Percentiles rank a stretch among this genome's conserved stretches.
Evolutionary conservation across 2,329 filamentous ascomycete species (phyloP).

Genomic region (Ascosphaera acerosa): DNA sequence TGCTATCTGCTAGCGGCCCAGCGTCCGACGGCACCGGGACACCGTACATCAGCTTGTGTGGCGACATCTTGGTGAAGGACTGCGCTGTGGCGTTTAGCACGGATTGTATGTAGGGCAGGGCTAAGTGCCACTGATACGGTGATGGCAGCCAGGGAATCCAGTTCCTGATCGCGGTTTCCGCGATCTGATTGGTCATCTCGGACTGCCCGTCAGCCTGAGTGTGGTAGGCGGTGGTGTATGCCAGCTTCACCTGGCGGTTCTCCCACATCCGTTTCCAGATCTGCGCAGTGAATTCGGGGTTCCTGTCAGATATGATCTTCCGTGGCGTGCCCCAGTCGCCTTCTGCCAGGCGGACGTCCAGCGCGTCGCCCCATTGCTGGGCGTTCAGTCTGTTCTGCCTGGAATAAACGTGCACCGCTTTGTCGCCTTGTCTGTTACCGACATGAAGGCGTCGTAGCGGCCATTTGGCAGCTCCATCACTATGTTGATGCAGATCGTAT

Average conservation of each 20-base stretch:
- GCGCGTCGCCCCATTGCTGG: not conserved
- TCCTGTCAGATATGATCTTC: slow-evolving; percentile 2
- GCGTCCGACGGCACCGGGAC: not conserved
- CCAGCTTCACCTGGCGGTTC: not conserved
- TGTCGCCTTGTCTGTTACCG: not conserved
- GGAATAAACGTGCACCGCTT: not conserved
- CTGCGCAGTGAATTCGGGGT: slow-evolving; percentile 1
- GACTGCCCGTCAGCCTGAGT: slow-evolving; percentile 2
- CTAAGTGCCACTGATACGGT: not conserved
- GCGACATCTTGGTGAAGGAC: not conserved
- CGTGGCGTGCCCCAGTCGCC: slow-evolving; percentile 1
- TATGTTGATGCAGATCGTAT: slow-evolving; percentile 1
- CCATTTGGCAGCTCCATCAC: not conserved
- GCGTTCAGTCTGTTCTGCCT: not conserved
- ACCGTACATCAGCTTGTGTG: not conserved
- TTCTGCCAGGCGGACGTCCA: not conserved
- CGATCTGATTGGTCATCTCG: slow-evolving; percentile 1
- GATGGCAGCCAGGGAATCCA: not conserved
- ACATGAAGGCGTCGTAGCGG: not conserved
- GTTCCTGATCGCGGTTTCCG: slow-evolving; percentile 1
- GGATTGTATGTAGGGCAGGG: not conserved
- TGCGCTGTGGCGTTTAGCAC: not conserved
- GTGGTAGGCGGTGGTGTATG: slow-evolving; percentile 10
- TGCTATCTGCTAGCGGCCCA: not conserved
- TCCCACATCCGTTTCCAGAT: slow-evolving; percentile 1